Evolutionary conservation across 2,329 filamentous ascomycete genomes (phyloP).

Genomic region (Sordariomycetes sp.): DNA sequence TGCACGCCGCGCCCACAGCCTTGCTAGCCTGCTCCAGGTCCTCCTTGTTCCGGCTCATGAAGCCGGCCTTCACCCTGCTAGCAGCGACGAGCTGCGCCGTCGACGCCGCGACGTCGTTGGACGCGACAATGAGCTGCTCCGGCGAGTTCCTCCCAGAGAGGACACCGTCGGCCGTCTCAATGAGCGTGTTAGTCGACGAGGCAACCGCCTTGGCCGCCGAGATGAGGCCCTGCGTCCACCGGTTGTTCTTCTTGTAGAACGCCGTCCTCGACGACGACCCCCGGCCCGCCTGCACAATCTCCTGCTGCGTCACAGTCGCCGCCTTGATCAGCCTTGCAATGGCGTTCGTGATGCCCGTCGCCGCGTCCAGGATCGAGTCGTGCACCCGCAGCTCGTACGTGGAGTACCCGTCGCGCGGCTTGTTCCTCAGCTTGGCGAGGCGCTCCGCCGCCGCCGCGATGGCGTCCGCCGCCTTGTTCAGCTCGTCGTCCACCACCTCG

Average conservation of each 20-base stretch:
- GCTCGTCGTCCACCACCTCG: constrained; percentile 81
- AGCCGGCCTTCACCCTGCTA: constrained; percentile 89
- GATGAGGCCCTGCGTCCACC: constrained; percentile 96
- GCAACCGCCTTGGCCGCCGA: constrained; percentile 95
- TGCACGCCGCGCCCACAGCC: constrained; percentile 80
- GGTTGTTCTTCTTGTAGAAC: constrained; percentile 99
- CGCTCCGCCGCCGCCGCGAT: constrained; percentile 87
- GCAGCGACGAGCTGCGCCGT: constrained; percentile 95
- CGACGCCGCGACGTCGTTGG: constrained; percentile 90
- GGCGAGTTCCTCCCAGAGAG: constrained; percentile 84
- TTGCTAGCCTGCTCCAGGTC: constrained; percentile 82
- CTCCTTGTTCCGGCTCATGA: constrained; percentile 97
- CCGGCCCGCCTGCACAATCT: constrained; percentile 88
- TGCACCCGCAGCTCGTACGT: constrained; percentile 95
- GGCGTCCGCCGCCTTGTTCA: constrained; percentile 87
- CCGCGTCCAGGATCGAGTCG: constrained; percentile 87
- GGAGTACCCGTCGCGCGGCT: constrained; percentile 88
- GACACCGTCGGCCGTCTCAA: constrained; percentile 95
- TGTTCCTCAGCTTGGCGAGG: constrained; percentile 84
- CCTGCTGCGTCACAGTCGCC: constrained; percentile 81
- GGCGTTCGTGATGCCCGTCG: constrained; percentile 83
- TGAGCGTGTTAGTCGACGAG: constrained; percentile 83
- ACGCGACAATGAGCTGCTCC: constrained; percentile 94
- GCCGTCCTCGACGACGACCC: constrained; percentile 79
- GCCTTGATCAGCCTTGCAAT: constrained; percentile 93